Evolutionary conservation across 176 grass and related monocot species (phyloP), one percentile per base, ranked within the genome.

Genomic region (Microstegium vimineum): DNA sequence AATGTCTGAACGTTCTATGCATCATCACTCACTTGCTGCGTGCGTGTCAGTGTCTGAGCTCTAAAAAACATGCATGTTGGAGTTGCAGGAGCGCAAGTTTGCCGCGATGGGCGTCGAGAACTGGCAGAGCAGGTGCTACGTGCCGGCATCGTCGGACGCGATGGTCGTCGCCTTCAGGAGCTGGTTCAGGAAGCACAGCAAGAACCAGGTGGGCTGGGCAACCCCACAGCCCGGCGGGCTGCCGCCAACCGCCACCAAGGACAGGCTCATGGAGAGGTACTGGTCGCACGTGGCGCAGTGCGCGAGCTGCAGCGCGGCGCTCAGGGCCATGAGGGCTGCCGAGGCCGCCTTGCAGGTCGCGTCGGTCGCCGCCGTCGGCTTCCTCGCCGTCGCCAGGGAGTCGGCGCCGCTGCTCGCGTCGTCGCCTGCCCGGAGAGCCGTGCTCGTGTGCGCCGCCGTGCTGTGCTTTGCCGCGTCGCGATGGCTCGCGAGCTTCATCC

Each of bases 171-270:
- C 92, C 68, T 97, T 89, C 82, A 94, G 94, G 63, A 97, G 76
- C 69, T 97, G 94, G 94, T 92, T 91, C 28, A 89, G 83, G 23
- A 97, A 92, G 62, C 87, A 94, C 69, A 87, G 88, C 83, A 86
- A 89, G 52, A 73, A 68, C 79, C 81, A 89, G 57, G 2, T 94
- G 40, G 85, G 66, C 7, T 97, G 90, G 90, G 86, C 83, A 62
- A 82, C 42, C 11, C 49, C 81, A 2, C 40, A 67, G 10, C 23
- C 15, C 15, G 69, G 78, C 20, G 49, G 74, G 16, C 81, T 92
- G 57, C 92, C 95, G 1, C 86, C 88, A 35, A 84, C 86, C 6
- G 75, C 86, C 73, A 73, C 86, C 12, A 94, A 28, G 62, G 94
- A 87, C 28, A 38, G 41, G 66, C 45, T 94, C 63, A 22, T 98